Evolutionary conservation across 2,329 filamentous ascomycete genomes (phyloP).

Genomic region (Nothophaeocryptopus gaeumannii): DNA sequence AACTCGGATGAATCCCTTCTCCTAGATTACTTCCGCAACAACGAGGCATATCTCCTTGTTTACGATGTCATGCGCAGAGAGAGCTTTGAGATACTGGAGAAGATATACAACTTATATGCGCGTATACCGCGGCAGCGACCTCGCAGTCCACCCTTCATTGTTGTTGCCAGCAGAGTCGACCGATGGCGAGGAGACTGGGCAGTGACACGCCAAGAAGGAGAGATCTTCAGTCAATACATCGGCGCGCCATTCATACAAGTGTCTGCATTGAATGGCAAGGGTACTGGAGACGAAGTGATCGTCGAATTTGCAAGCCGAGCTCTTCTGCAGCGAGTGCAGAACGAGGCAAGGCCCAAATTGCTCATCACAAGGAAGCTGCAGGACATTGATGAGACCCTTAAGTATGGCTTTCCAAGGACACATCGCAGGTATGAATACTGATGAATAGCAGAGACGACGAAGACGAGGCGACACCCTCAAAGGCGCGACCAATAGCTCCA

Average conservation of each 20-base stretch:
- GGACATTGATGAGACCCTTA: too few species aligned
- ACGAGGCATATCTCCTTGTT: constrained; percentile 12
- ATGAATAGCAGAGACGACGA: too few species aligned
- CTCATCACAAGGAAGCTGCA: background rate
- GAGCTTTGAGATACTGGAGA: constrained; percentile 8
- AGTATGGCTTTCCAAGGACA: too few species aligned
- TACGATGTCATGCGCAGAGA: constrained; percentile 12
- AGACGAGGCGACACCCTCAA: too few species aligned
- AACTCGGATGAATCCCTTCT: constrained; percentile 2
- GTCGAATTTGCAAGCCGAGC: constrained; percentile 10
- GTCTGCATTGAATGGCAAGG: constrained; percentile 13
- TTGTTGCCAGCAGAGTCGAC: constrained; percentile 11
- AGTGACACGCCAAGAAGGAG: constrained; percentile 4
- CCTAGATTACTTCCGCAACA: constrained; percentile 7
- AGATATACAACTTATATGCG: constrained; percentile 1
- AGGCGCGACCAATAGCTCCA: too few species aligned
- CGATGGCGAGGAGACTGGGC: constrained; percentile 14
- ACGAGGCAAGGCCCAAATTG: constrained; percentile 5
- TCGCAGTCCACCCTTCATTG: constrained; percentile 7
- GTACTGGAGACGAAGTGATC: constrained; percentile 8
- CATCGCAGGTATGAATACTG: too few species aligned
- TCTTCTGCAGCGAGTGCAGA: constrained; percentile 6
- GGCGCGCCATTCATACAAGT: constrained; percentile 8
- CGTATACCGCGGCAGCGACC: constrained; percentile 8
- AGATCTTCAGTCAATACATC: constrained; percentile 6